Evolutionary conservation across 768 basidiomycete genomes (phyloP).

Genomic region (Lentinula sp.): DNA sequence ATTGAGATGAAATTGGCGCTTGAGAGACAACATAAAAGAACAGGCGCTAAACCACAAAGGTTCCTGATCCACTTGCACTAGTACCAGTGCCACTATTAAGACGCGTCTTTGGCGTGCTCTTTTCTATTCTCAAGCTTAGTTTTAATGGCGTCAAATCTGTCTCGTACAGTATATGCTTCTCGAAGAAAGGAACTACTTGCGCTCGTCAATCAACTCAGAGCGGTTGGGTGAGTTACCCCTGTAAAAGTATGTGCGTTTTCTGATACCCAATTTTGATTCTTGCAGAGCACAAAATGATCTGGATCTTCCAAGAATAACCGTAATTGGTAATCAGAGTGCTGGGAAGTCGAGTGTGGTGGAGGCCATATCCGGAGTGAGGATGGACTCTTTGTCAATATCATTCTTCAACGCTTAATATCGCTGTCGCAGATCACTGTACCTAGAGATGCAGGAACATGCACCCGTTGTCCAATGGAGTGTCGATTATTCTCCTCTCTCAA

Average conservation of each 20-base stretch:
- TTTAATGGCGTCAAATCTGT: background rate
- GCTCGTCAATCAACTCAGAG: conserved; percentile 25
- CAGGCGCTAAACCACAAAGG: no score
- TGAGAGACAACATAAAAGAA: no score
- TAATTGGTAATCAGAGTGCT: conserved; percentile 48
- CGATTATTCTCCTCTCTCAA: conserved; percentile 17
- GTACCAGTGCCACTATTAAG: no score
- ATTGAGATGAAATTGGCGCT: no score
- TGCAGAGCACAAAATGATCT: conserved; percentile 36
- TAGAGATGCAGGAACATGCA: conserved; percentile 43
- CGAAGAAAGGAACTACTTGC: conserved; percentile 23
- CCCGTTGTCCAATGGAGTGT: conserved; percentile 33
- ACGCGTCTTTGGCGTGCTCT: no score
- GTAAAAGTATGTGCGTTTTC: background rate
- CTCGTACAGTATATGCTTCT: conserved; percentile 14
- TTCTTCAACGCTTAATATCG: background rate
- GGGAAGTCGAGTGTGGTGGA: conserved; percentile 45
- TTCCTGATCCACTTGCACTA: no score
- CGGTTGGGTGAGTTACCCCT: conserved; percentile 22
- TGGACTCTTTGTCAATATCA: background rate
- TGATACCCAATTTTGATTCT: background rate
- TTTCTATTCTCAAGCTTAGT: no score
- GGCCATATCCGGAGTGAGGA: conserved; percentile 38
- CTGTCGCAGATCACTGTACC: conserved; percentile 37
- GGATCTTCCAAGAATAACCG: conserved; percentile 43